Evolutionary conservation across 495 filamentous ascomycete genomes (phyloP), one percentile per base, ranked within the genome.

Genomic region (Xylaria longipes): DNA sequence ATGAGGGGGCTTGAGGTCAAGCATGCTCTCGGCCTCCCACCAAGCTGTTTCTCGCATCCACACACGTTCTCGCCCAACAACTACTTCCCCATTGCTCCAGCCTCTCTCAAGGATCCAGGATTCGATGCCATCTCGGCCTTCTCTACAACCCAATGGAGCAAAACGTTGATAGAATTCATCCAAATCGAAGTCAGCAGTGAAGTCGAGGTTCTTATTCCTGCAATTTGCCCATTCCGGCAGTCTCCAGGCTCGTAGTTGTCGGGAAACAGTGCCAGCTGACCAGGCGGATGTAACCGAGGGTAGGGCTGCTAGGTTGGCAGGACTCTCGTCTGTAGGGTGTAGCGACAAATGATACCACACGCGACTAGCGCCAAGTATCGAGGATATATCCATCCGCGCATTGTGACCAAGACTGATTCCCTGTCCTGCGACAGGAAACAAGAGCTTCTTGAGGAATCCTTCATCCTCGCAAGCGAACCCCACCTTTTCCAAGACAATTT

Each of bases 11-110:
- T 97, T 97, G 69, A 98, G 81, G 78, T 99, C 96, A 35, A 98
- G 90, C 93, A 97, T 97, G 70, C 89, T 92, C 81, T 99, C 96
- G 14, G 95, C 95, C 80, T 98, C 97, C 95, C 96, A 97, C 96
- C 96, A 99, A 12, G 94, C 90, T 61, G 84, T 89, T 78, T 99
- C 96, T 52, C 96, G 87, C 86, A 98, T 94, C 96, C 96, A 99
- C 46, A 99, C 91, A 6, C 96, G 90, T 79, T 97, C 93, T 46
- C 90, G 88, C 66, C 96, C 96, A 52, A 99, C 85, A 27, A 97
- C 89, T 3, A 98, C 95, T 77, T 98, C 97, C 35, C 96, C 96
- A 76, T 99, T 98, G 80, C 93, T 97, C 96, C 96, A 99, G 2
- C 96, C 97, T 54, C 96, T 89, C 80, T 98, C 94, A 54, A 98